Evolutionary conservation across 139 green algal genomes (phyloP).

Genomic region (Micromonas commoda): DNA sequence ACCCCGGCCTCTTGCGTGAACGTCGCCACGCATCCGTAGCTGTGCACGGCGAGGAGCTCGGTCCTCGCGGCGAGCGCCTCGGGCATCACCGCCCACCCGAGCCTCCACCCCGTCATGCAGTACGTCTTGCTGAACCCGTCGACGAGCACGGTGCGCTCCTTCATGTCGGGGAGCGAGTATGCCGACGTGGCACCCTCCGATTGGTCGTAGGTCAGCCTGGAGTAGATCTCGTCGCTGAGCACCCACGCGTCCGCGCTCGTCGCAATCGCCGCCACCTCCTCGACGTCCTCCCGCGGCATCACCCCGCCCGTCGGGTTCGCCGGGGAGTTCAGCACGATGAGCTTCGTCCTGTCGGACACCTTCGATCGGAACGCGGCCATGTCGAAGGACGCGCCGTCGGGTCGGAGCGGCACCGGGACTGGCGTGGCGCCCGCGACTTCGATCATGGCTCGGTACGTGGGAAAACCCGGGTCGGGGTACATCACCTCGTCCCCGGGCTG

Average conservation of each 20-base stretch:
- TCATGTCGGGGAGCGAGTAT: conserved; percentile 27
- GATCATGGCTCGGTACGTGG: conserved; percentile 22
- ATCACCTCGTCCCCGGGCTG: conserved; percentile 31
- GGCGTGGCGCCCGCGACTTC: neutral
- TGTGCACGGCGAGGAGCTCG: conserved; percentile 21
- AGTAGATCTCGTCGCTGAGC: conserved; percentile 33
- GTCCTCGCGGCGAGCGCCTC: conserved; percentile 16
- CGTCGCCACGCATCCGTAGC: conserved; percentile 2
- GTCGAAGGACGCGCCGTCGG: conserved; percentile 19
- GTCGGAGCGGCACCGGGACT: conserved; percentile 7
- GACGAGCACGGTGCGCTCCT: conserved; percentile 27
- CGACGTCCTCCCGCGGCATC: conserved; percentile 20
- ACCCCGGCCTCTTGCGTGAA: conserved; percentile 32
- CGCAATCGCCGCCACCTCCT: conserved; percentile 11
- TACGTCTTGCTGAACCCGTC: conserved; percentile 31
- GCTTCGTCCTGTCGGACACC: conserved; percentile 17
- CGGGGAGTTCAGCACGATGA: conserved; percentile 24
- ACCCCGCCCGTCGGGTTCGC: conserved; percentile 32
- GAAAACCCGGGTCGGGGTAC: conserved; percentile 26
- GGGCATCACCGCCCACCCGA: conserved; percentile 20
- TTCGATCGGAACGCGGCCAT: conserved; percentile 12
- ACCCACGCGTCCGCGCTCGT: conserved; percentile 13
- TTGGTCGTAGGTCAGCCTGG: conserved; percentile 3
- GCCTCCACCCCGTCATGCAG: conserved; percentile 32
- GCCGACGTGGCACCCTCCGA: neutral